A percentile compares a stretch with the other conserved stretches of the same genome.
Conservation (phyloP, 2,329 filamentous ascomycete species). For the Trichoderma afroharzianum region DNA sequence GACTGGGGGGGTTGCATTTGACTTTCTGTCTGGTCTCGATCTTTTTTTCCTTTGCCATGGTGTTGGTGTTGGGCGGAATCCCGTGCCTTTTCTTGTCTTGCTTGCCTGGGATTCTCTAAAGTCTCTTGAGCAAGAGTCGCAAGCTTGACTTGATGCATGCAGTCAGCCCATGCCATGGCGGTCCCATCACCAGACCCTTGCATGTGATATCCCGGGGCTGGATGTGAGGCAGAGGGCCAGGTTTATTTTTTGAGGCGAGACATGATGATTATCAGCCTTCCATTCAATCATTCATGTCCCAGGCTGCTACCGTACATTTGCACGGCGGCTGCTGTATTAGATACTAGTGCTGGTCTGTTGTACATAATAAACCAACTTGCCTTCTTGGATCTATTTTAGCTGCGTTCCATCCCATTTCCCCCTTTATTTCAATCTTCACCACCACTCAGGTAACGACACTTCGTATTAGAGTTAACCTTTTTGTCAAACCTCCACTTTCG, state of each 20-base stretch:
- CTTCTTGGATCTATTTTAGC: slow-evolving; percentile 13
- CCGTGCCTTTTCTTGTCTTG: background rate
- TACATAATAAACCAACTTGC: background rate
- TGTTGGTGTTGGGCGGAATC: slow-evolving; percentile 3
- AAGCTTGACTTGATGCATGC: background rate
- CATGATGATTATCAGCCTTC: background rate
- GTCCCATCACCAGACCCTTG: slow-evolving; percentile 12
- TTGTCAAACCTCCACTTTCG: slow-evolving; percentile 9
- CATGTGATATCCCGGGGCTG: background rate
- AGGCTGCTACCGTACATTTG: background rate
- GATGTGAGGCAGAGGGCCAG: background rate
- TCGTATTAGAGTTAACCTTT: slow-evolving; percentile 18
- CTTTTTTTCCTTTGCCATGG: background rate
- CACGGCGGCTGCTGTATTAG: background rate
- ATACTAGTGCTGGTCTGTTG: background rate
- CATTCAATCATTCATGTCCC: background rate
- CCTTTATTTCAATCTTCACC: slow-evolving; percentile 14
- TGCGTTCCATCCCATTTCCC: slow-evolving; percentile 17
- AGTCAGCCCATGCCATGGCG: background rate
- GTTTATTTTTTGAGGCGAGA: background rate
- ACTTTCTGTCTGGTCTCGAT: background rate
- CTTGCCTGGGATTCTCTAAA: background rate
- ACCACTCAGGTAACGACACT: slow-evolving; percentile 12
- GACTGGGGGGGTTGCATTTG: slow-evolving; percentile 2
- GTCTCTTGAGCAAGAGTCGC: background rate